Evolutionary conservation across 2,329 filamentous ascomycete genomes (phyloP).

Genomic region (Alternaria gansuensis): DNA sequence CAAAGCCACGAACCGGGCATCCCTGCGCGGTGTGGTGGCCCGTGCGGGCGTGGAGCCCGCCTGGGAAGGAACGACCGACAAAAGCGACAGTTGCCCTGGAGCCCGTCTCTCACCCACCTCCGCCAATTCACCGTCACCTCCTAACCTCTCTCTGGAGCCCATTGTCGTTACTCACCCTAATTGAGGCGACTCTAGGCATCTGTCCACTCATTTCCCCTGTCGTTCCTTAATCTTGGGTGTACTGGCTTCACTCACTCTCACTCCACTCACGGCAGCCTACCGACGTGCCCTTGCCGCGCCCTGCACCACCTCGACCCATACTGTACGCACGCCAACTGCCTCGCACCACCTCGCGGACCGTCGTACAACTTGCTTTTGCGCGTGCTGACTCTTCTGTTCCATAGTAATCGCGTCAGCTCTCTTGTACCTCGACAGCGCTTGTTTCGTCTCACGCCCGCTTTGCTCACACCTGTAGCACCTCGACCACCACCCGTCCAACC

Average conservation of each 20-base stretch:
- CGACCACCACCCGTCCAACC: constrained; percentile 21
- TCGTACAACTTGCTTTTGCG: constrained; percentile 38
- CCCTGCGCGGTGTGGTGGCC: constrained; percentile 15
- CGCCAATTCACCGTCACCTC: constrained; percentile 35
- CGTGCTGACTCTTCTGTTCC: constrained; percentile 44
- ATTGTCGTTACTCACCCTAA: constrained; percentile 45
- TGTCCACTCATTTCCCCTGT: constrained; percentile 51
- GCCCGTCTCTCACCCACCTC: constrained; percentile 33
- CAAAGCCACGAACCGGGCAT: constrained; percentile 17
- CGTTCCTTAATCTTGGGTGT: constrained; percentile 53
- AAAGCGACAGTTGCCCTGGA: constrained; percentile 35
- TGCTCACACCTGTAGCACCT: constrained; percentile 45
- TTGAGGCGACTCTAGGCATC: constrained; percentile 45
- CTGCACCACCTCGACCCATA: constrained; percentile 26
- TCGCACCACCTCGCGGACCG: constrained; percentile 15
- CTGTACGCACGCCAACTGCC: constrained; percentile 36
- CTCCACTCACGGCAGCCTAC: constrained; percentile 26
- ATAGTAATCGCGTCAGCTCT: constrained; percentile 46
- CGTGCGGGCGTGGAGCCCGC: constrained; percentile 17
- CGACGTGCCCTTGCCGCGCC: constrained; percentile 21
- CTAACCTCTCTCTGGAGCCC: constrained; percentile 40
- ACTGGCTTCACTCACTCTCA: constrained; percentile 47
- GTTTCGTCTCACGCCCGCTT: constrained; percentile 51
- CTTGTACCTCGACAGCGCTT: constrained; percentile 51
- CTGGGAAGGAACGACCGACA: constrained; percentile 31